Evolutionary conservation across 495 filamentous ascomycete species (phyloP).

Genomic region (Penicillium soppii): DNA sequence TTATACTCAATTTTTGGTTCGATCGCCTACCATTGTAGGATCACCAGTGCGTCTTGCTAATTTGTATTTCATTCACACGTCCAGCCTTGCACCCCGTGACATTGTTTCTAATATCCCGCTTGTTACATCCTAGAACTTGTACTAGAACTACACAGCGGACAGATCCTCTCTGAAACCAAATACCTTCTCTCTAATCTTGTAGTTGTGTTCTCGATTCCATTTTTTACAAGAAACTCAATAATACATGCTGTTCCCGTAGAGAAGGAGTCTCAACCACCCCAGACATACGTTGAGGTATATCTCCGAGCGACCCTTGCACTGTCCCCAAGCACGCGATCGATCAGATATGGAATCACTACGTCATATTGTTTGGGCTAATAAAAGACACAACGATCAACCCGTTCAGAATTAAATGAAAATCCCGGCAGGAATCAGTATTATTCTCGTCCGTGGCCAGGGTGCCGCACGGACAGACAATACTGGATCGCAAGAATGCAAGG

Average conservation of each 20-base stretch:
- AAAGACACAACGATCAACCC: neutral
- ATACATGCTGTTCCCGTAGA: slow-evolving; percentile 68
- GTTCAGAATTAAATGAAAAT: neutral
- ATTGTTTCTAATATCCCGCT: slow-evolving; percentile 80
- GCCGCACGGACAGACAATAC: slow-evolving; percentile 18
- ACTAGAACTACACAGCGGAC: slow-evolving; percentile 92
- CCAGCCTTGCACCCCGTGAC: slow-evolving; percentile 91
- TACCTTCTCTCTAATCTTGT: slow-evolving; percentile 82
- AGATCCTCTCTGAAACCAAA: slow-evolving; percentile 58
- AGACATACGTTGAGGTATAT: slow-evolving; percentile 77
- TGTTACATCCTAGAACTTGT: slow-evolving; percentile 72
- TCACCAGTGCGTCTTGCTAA: slow-evolving; percentile 76
- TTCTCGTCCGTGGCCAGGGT: slow-evolving; percentile 8
- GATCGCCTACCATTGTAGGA: too few species aligned
- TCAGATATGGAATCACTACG: slow-evolving; percentile 9
- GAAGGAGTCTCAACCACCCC: slow-evolving; percentile 78
- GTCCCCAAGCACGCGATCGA: slow-evolving; percentile 47
- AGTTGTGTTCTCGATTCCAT: slow-evolving; percentile 72
- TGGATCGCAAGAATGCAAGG: slow-evolving; percentile 29
- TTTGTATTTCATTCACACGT: slow-evolving; percentile 77
- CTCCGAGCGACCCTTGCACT: slow-evolving; percentile 63
- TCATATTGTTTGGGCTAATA: slow-evolving; percentile 4
- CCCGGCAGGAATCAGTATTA: neutral
- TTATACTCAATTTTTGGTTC: too few species aligned
- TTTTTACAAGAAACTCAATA: slow-evolving; percentile 70